These are phyloP conservation scores for Phytophthora colocasiae DNA, from an alignment of 352 stramenopile genomes.

Conservation along the genomic window DNA sequence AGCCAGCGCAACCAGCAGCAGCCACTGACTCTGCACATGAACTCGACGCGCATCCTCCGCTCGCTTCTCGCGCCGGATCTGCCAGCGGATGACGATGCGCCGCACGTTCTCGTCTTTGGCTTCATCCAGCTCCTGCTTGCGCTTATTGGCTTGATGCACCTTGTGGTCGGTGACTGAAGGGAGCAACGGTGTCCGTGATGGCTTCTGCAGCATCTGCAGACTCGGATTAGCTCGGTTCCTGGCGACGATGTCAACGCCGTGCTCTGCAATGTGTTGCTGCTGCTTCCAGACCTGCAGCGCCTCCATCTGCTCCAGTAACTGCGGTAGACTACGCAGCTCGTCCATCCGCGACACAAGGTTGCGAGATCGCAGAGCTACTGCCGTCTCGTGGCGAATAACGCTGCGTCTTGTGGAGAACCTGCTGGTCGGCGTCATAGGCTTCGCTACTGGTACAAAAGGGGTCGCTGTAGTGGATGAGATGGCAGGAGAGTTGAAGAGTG, in stretches of 20 bases:
- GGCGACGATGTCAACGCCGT: slow-evolving; percentile 59
- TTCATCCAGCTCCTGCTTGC: slow-evolving; percentile 64
- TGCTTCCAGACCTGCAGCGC: slow-evolving; percentile 41
- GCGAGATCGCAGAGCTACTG: slow-evolving; percentile 54
- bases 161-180: slow-evolving; percentile 64
- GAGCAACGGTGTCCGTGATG: slow-evolving; percentile 60
- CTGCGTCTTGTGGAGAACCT: slow-evolving; percentile 54
- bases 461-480: slow-evolving; percentile 9
- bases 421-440: slow-evolving; percentile 12
- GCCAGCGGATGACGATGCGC: slow-evolving; percentile 58
- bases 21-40: slow-evolving; percentile 67
- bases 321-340: slow-evolving; percentile 60
- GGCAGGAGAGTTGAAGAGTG: slow-evolving; percentile 42
- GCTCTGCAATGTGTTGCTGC: slow-evolving; percentile 44
- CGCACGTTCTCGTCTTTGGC: slow-evolving; percentile 47
- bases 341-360: slow-evolving; percentile 64
- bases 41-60: slow-evolving; percentile 40
- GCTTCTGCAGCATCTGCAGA: slow-evolving; percentile 52
- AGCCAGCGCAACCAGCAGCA: slow-evolving; percentile 53
- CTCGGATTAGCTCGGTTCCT: slow-evolving; percentile 54
- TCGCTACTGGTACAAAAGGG: slow-evolving; percentile 3
- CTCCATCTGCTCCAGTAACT: slow-evolving; percentile 60
- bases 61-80: slow-evolving; percentile 47
- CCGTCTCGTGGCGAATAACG: slow-evolving; percentile 56
- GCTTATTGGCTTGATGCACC: slow-evolving; percentile 46